Conservation (phyloP, 2,329 filamentous ascomycete genomes). For the Trichoderma sp. region DNA sequence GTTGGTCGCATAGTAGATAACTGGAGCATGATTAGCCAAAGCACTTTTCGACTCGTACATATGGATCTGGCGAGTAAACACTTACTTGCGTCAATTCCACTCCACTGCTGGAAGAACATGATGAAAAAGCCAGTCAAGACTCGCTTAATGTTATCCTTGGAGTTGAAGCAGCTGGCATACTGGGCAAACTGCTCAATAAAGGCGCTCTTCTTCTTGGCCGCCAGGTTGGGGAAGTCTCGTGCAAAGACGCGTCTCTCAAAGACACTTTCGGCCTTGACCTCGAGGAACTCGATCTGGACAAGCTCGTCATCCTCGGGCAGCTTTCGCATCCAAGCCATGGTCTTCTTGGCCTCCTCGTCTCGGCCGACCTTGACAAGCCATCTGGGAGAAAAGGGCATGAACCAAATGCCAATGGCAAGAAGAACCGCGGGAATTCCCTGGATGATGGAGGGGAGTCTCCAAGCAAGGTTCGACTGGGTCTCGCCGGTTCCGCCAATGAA, state of each 20-base stretch:
- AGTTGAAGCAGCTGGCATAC: slow-evolving; percentile 52
- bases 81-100: slow-evolving; percentile 32
- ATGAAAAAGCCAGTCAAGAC: slow-evolving; percentile 63
- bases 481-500: slow-evolving; percentile 48
- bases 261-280: slow-evolving; percentile 77
- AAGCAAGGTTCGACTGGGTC: slow-evolving; percentile 47
- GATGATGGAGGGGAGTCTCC: slow-evolving; percentile 58
- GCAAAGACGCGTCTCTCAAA: slow-evolving; percentile 72
- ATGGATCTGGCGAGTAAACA: neutral
- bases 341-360: slow-evolving; percentile 67
- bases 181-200: slow-evolving; percentile 53
- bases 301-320: slow-evolving; percentile 68
- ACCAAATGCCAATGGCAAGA: slow-evolving; percentile 71
- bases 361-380: slow-evolving; percentile 74
- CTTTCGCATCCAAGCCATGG: slow-evolving; percentile 66
- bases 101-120: slow-evolving; percentile 62
- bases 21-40: slow-evolving; percentile 63
- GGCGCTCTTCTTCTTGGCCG: slow-evolving; percentile 48
- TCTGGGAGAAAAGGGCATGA: slow-evolving; percentile 79
- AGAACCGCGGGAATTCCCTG: slow-evolving; percentile 70
- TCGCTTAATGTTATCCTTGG: slow-evolving; percentile 61
- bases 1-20: slow-evolving; percentile 71
- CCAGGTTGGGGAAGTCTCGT: slow-evolving; percentile 57
- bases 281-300: slow-evolving; percentile 74
- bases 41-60: slow-evolving; percentile 65